phyloP scores from a whole-genome alignment of 2,329 filamentous ascomycete species.

The Juglanconis oblonga region DNA sequence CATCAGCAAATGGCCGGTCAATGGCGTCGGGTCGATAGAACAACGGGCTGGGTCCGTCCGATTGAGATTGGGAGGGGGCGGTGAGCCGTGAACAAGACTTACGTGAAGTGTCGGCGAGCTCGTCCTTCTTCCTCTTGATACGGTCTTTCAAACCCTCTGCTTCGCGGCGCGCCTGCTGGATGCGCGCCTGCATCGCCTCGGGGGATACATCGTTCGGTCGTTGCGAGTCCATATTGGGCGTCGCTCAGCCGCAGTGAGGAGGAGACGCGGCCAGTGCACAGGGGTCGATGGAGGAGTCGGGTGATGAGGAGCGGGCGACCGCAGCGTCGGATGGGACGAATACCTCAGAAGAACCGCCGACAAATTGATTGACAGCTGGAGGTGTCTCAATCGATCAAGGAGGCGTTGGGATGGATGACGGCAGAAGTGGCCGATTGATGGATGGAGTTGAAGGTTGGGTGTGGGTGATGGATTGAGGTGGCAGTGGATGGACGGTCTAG shows the following conservation, averaged over 20 bases:
- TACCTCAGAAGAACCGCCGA: neutral
- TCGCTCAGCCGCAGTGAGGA: slow-evolving; percentile 18
- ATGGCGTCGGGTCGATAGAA: neutral
- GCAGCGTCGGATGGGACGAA: neutral
- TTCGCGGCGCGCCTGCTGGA: slow-evolving; percentile 90
- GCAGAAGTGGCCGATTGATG: slow-evolving; percentile 14
- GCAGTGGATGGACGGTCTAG: slow-evolving; percentile 4
- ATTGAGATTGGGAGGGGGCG: slow-evolving; percentile 5
- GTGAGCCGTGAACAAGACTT: slow-evolving; percentile 44
- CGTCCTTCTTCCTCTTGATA: slow-evolving; percentile 99
- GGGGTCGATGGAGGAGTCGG: neutral
- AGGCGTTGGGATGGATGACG: slow-evolving; percentile 11
- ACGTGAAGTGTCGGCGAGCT: slow-evolving; percentile 96
- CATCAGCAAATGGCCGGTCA: slow-evolving; percentile 7
- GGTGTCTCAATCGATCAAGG: neutral
- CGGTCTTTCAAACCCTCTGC: slow-evolving; percentile 96
- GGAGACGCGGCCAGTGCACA: slow-evolving; percentile 16
- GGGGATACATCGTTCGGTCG: slow-evolving; percentile 63
- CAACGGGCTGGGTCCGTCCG: slow-evolving; percentile 4
- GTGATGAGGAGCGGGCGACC: neutral
- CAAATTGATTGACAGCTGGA: neutral
- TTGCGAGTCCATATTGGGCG: slow-evolving; percentile 50
- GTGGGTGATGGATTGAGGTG: slow-evolving; percentile 3
- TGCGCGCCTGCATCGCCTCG: slow-evolving; percentile 87
- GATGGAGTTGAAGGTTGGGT: slow-evolving; percentile 4